phyloP scores from a whole-genome alignment of 257 asterid species.

The Verbascum thapsus region DNA sequence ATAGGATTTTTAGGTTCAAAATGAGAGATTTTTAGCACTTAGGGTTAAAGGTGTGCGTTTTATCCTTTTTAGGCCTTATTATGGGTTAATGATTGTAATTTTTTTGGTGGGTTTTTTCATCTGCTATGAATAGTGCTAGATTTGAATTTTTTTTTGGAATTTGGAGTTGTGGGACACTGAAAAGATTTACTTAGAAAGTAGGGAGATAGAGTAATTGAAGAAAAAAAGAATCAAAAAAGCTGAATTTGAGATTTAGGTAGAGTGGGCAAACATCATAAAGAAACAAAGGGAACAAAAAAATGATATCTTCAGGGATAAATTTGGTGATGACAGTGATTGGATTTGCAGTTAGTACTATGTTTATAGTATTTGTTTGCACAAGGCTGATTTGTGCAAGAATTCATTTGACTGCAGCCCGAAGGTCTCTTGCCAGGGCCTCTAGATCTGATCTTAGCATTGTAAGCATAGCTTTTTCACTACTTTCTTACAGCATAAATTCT shows the following conservation, averaged over 20 bases:
- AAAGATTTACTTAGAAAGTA: constrained; percentile 15
- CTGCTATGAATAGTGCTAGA: constrained; percentile 30
- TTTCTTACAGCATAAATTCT: not conserved
- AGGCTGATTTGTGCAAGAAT: constrained; percentile 85
- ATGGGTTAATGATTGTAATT: constrained; percentile 12
- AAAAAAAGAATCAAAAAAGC: not conserved
- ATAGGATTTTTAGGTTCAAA: constrained; percentile 22
- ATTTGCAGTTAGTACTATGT: constrained; percentile 68
- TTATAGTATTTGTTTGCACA: constrained; percentile 81
- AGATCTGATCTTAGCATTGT: constrained; percentile 77
- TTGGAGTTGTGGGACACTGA: constrained; percentile 27
- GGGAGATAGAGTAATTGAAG: constrained; percentile 20
- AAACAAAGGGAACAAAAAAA: constrained; percentile 22
- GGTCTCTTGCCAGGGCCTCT: constrained; percentile 47
- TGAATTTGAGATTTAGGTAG: constrained; percentile 19
- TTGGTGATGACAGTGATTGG: constrained; percentile 94
- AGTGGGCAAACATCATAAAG: constrained; percentile 21
- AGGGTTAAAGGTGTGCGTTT: constrained; percentile 27
- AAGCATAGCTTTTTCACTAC: constrained; percentile 36
- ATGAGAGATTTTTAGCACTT: constrained; percentile 16
- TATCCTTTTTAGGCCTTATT: constrained; percentile 28
- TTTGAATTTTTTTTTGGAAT: constrained; percentile 30
- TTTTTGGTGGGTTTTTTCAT: constrained; percentile 21
- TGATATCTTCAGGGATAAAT: constrained; percentile 65
- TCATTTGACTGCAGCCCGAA: constrained; percentile 53